Evolutionary conservation across 2,329 filamentous ascomycete species (phyloP).

Genomic region (Pseudogymnoascus sp.): DNA sequence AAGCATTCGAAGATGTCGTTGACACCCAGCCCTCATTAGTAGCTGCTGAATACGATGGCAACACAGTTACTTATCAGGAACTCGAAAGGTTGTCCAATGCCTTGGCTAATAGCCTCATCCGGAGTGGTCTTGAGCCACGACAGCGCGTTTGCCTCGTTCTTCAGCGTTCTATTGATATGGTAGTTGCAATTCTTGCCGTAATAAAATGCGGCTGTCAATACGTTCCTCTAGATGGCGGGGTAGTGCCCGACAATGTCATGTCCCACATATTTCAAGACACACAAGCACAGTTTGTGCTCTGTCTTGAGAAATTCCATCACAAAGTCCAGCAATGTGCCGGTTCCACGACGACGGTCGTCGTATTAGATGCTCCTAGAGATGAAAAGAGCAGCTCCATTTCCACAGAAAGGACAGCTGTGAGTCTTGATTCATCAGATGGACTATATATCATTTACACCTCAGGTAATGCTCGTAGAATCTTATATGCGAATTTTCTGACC

Average conservation of each 20-base stretch:
- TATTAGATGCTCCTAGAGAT: conserved; percentile 13
- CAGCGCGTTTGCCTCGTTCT: conserved; percentile 49
- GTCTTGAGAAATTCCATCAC: conserved; percentile 32
- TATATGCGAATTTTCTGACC: conserved; percentile 30
- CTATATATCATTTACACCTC: conserved; percentile 23
- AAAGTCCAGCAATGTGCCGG: conserved; percentile 22
- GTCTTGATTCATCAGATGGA: conserved; percentile 14
- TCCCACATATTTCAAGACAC: conserved; percentile 43
- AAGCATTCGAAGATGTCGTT: conserved; percentile 29
- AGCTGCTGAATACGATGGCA: conserved; percentile 34
- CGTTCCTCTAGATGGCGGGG: conserved; percentile 50
- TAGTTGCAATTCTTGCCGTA: conserved; percentile 49
- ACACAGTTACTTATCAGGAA: conserved; percentile 38
- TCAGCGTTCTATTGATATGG: conserved; percentile 48
- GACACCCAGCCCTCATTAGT: conserved; percentile 31
- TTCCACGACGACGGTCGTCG: conserved; percentile 11
- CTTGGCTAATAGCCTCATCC: conserved; percentile 35
- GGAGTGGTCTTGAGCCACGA: conserved; percentile 34
- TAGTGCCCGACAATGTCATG: conserved; percentile 43
- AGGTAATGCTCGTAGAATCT: conserved; percentile 33
- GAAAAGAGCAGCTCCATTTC: neutral
- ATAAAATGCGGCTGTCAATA: conserved; percentile 53
- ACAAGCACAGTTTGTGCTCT: conserved; percentile 39
- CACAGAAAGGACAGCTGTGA: conserved; percentile 12
- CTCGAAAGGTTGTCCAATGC: conserved; percentile 37